Percentiles rank a stretch among this genome's conserved stretches.
These are phyloP conservation scores for Phoenix roebelenii DNA, from an alignment of 176 grass and related monocot genomes.

Conservation along the genomic window DNA sequence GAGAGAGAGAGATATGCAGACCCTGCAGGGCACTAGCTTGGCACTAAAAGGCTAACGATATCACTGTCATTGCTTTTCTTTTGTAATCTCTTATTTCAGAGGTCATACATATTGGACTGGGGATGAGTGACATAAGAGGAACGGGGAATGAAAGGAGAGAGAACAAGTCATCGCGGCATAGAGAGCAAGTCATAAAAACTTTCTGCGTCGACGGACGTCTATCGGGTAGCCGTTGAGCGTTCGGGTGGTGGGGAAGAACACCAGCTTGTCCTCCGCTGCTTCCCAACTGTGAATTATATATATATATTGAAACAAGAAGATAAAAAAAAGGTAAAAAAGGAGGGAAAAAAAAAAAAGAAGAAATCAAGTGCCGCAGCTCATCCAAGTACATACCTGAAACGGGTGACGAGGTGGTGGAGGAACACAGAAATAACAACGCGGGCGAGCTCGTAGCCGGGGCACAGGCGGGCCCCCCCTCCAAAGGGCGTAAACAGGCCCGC, in stretches of 20 bases:
- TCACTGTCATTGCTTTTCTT: too few relatives aligned
- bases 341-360: neutral
- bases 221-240: conserved; percentile 88
- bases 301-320: conserved; percentile 7
- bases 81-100: too few relatives aligned
- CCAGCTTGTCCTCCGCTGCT: conserved; percentile 59
- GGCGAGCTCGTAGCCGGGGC: conserved; percentile 83
- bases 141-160: too few relatives aligned
- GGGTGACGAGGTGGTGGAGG: conserved; percentile 64
- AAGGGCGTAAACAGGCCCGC: conserved; percentile 68
- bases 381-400: conserved; percentile 43
- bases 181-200: neutral
- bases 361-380: too few relatives aligned
- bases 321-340: neutral
- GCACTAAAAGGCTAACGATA: too few relatives aligned
- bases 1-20: too few relatives aligned
- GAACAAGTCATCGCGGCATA: neutral
- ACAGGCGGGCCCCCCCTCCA: conserved; percentile 70
- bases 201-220: conserved; percentile 29
- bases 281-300: conserved; percentile 68
- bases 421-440: conserved; percentile 83
- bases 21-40: too few relatives aligned
- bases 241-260: conserved; percentile 86
- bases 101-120: neutral
- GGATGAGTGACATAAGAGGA: neutral